Evolutionary conservation across 1,284 basidiomycete genomes (phyloP).

Genomic region (Malassezia yamatoensis): DNA sequence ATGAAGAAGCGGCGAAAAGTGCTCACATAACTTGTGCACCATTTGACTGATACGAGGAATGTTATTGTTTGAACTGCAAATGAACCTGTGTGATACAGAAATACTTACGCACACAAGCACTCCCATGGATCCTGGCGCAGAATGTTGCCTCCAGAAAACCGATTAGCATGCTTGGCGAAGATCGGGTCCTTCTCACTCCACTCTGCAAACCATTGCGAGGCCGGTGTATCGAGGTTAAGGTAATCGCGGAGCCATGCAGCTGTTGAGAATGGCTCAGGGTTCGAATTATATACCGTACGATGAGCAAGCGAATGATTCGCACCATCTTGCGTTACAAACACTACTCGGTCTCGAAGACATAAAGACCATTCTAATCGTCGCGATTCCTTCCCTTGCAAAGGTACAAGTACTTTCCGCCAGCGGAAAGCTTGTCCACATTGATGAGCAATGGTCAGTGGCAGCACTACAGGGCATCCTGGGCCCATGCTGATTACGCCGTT

Average conservation of each 20-base stretch:
- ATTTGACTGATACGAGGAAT: constrained; percentile 51
- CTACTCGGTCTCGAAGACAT: constrained; percentile 40
- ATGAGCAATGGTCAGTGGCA: constrained; percentile 40
- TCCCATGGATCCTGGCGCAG: constrained; percentile 88
- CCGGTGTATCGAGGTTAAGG: constrained; percentile 73
- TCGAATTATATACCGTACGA: constrained; percentile 20
- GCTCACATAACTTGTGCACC: constrained; percentile 45
- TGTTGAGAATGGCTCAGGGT: constrained; percentile 50
- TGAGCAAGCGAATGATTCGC: constrained; percentile 31
- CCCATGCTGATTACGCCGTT: constrained; percentile 7
- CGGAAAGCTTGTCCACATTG: constrained; percentile 46
- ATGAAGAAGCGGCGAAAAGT: constrained; percentile 56
- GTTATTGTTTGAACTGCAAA: constrained; percentile 96
- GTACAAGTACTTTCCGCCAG: constrained; percentile 37
- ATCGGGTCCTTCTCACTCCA: constrained; percentile 67
- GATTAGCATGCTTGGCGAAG: constrained; percentile 58
- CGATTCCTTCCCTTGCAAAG: neutral
- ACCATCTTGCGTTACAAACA: constrained; percentile 39
- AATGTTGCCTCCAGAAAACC: constrained; percentile 59
- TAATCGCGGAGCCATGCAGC: constrained; percentile 71
- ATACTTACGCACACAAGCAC: constrained; percentile 33
- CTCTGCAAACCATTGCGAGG: constrained; percentile 63
- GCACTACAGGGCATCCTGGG: constrained; percentile 21
- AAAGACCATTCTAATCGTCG: constrained; percentile 36
- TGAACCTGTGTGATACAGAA: constrained; percentile 56